phyloP scores from a whole-genome alignment of 805 yeast genomes.

The Candida insectorum region DNA sequence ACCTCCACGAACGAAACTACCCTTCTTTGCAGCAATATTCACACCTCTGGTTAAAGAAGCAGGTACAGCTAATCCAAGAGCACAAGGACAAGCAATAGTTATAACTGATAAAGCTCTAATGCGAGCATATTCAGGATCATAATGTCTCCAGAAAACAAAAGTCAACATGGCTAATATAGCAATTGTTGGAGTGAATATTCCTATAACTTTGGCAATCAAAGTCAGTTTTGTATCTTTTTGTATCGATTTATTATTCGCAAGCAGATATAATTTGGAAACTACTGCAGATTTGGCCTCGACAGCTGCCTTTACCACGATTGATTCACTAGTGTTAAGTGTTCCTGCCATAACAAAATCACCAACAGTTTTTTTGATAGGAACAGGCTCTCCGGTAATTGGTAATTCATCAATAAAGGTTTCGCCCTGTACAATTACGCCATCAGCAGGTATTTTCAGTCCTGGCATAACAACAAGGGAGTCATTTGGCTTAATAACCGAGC shows the following conservation, averaged over 20 bases:
- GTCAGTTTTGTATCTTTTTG: too few species aligned
- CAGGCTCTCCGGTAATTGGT: constrained; percentile 7
- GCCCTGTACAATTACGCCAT: constrained; percentile 6
- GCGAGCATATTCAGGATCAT: too few species aligned
- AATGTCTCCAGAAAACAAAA: too few species aligned
- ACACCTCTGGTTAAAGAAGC: too few species aligned
- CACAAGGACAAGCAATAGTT: too few species aligned
- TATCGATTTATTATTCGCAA: constrained; percentile 1
- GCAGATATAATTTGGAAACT: constrained; percentile 2
- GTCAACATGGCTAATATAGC: too few species aligned
- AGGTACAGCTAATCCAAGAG: too few species aligned
- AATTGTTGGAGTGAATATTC: too few species aligned
- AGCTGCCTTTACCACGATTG: constrained; percentile 4
- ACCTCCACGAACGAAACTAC: too few species aligned
- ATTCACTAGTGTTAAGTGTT: constrained; percentile 3
- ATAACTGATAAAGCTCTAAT: too few species aligned
- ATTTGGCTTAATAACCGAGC: constrained; percentile 6
- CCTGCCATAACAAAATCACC: constrained; percentile 7
- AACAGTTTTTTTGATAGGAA: constrained; percentile 3
- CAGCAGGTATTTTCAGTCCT: constrained; percentile 8
- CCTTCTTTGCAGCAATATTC: too few species aligned
- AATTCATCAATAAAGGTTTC: constrained; percentile 6
- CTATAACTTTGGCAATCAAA: too few species aligned
- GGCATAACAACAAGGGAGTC: constrained; percentile 8
- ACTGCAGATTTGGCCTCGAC: constrained; percentile 1